Base-by-base conservation (phyloP, 345 rosid species). In the Pistacia atlantica region DNA sequence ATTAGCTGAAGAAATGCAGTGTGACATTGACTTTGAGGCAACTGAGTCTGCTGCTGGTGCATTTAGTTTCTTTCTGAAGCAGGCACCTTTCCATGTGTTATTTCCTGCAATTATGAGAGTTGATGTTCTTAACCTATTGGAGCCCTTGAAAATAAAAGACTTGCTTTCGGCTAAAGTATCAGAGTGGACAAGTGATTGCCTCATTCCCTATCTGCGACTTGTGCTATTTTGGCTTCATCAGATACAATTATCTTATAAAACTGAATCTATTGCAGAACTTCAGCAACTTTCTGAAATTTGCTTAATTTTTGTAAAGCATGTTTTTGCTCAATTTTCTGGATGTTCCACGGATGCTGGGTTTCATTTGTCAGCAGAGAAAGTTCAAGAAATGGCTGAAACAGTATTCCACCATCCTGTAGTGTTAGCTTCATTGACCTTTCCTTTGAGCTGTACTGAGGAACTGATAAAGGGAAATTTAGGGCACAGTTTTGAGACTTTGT, bases 151-250 rank as follows among this genome's bases (percentile, higher is more conserved):
- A 78, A 62, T 91, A 64, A 65, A 82, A 73, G 85, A 82, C 74
- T 78, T 93, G 80, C 94, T 96, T 75, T 76, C 87, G 87, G 81
- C 80, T 51, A 96, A 90, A 80, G 70, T 89, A 56, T 90, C 86
- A 17, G 86, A 86, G 22, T 51, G 78, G 64, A 77, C 68, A 69
- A 75, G 77, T 79, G 87, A 83, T 84, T 76, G 78, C 46, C 77
- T 83, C 68, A 82, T 83, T 60, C 83, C 86, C 69, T 54, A 80
- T 77, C 74, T 93, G 70, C 91, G 80, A 54, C 89, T 89, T 72
- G 78, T 91, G 68, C 82, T 96, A 33, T 92, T 91, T 83, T 92
- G 93, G 92, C 85, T 91, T 72, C 71, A 81, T 80, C 94, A 83
- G 77, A 84, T 92, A 72, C 92, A 77, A 46, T 80, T 83, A 67